A percentile compares a stretch with the other conserved stretches of the same genome.
These are phyloP conservation scores for Xylaria bambusicola DNA, from an alignment of 495 filamentous ascomycete genomes.

Conservation along the genomic window DNA sequence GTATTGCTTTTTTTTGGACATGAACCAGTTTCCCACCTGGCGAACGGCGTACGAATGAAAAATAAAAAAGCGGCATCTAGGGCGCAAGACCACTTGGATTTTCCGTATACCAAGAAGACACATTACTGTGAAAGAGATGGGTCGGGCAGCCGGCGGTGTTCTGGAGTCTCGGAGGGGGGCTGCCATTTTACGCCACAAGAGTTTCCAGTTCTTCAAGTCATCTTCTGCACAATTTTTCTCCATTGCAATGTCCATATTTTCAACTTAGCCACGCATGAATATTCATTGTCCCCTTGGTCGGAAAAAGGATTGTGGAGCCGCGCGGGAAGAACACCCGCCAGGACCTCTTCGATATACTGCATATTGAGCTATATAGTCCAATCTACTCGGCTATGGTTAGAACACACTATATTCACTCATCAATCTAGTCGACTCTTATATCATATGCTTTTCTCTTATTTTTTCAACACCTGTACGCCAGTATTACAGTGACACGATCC, in stretches of 20 bases:
- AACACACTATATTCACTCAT: conserved; percentile 11
- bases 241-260: conserved; percentile 19
- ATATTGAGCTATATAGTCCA: conserved; percentile 12
- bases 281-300: conserved; percentile 10
- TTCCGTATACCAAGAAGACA: conserved; percentile 32
- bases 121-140: conserved; percentile 33
- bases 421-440: conserved; percentile 8
- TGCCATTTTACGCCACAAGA: conserved; percentile 18
- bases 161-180: conserved; percentile 28
- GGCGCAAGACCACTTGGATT: conserved; percentile 36
- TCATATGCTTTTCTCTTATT: too few relatives aligned
- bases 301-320: conserved; percentile 11
- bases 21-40: conserved; percentile 35
- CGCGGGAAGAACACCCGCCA: not conserved
- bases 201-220: conserved; percentile 11
- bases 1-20: conserved; percentile 33
- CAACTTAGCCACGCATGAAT: conserved; percentile 17
- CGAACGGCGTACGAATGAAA: conserved; percentile 41
- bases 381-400: conserved; percentile 14
- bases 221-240: conserved; percentile 19
- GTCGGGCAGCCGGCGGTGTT: conserved; percentile 34
- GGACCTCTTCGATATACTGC: conserved; percentile 10
- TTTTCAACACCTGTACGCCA: too few relatives aligned
- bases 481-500: too few relatives aligned
- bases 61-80: conserved; percentile 36